phyloP scores from a whole-genome alignment of 768 basidiomycete genomes.

The Russula olivacea region DNA sequence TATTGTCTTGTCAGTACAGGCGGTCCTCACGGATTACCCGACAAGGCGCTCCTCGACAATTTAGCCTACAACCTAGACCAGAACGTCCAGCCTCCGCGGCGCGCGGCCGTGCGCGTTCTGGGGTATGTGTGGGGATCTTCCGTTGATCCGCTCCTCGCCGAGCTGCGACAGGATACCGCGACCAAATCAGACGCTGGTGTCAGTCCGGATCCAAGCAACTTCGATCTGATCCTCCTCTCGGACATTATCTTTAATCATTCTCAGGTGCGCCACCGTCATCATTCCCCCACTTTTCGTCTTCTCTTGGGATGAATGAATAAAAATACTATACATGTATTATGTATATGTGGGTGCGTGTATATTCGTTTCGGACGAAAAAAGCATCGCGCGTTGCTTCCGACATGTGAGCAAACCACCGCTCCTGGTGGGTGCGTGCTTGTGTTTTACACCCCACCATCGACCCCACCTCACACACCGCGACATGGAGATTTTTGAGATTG shows the following conservation, averaged over 20 bases:
- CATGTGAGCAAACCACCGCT: constrained; percentile 49
- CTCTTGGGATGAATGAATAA: background rate
- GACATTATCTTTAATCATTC: constrained; percentile 96
- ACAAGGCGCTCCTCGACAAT: constrained; percentile 67
- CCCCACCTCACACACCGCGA: constrained; percentile 80
- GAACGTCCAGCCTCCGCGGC: constrained; percentile 37
- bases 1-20: constrained; percentile 36
- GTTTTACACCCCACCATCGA: constrained; percentile 85
- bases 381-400: constrained; percentile 76
- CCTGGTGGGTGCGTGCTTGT: constrained; percentile 49
- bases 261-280: constrained; percentile 46
- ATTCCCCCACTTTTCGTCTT: background rate
- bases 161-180: constrained; percentile 22
- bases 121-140: constrained; percentile 82
- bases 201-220: constrained; percentile 32
- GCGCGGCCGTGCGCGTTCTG: constrained; percentile 28
- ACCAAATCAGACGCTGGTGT: background rate
- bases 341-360: background rate
- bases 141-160: constrained; percentile 40
- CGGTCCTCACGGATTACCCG: constrained; percentile 90
- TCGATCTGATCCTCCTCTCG: constrained; percentile 81
- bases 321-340: too few species aligned
- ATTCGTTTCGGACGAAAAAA: constrained; percentile 29
- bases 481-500: constrained; percentile 72
- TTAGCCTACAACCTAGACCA: constrained; percentile 57